phyloP scores from a whole-genome alignment of 2,329 filamentous ascomycete species.

The Diplodia seriata region DNA sequence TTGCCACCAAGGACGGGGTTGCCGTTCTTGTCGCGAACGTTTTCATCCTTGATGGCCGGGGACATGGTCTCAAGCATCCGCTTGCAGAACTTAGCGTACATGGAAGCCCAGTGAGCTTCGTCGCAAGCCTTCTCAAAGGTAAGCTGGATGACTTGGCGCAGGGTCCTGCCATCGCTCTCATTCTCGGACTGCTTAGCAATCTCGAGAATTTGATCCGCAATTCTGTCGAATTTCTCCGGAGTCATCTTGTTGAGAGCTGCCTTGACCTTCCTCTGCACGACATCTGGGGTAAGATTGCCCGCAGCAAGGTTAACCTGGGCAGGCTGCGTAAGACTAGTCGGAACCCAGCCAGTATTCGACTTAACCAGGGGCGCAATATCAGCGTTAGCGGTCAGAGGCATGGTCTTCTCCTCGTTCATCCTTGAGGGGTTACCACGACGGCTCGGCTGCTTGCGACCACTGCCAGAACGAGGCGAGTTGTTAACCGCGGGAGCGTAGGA shows the following conservation, averaged over 20 bases:
- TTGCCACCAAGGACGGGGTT: slow-evolving; percentile 90
- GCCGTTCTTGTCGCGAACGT: slow-evolving; percentile 87
- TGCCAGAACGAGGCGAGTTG: slow-evolving; percentile 72
- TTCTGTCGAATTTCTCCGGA: slow-evolving; percentile 97
- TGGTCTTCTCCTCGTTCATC: slow-evolving; percentile 72
- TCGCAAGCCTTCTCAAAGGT: slow-evolving; percentile 99
- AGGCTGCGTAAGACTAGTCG: slow-evolving; percentile 68
- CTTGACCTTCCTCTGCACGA: slow-evolving; percentile 99
- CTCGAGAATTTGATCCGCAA: slow-evolving; percentile 87
- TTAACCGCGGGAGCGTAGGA: slow-evolving; percentile 68
- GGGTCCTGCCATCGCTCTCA: slow-evolving; percentile 89
- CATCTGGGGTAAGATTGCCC: slow-evolving; percentile 77
- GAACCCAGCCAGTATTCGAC: slow-evolving; percentile 86
- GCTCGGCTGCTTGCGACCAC: slow-evolving; percentile 64
- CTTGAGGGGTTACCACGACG: slow-evolving; percentile 60
- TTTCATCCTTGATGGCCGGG: slow-evolving; percentile 92
- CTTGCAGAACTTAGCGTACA: slow-evolving; percentile 99
- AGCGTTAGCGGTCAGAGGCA: slow-evolving; percentile 86
- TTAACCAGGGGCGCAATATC: slow-evolving; percentile 81
- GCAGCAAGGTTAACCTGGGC: slow-evolving; percentile 52
- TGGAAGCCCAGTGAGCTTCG: slow-evolving; percentile 96
- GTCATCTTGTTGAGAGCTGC: slow-evolving; percentile 99
- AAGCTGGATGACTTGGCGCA: slow-evolving; percentile 97
- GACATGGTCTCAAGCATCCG: slow-evolving; percentile 97
- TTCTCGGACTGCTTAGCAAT: slow-evolving; percentile 97